Percentiles rank a stretch among this genome's conserved stretches.
These are phyloP conservation scores for Dissoconium aciculare DNA, from an alignment of 2,329 filamentous ascomycete genomes.

Conservation along the genomic window DNA sequence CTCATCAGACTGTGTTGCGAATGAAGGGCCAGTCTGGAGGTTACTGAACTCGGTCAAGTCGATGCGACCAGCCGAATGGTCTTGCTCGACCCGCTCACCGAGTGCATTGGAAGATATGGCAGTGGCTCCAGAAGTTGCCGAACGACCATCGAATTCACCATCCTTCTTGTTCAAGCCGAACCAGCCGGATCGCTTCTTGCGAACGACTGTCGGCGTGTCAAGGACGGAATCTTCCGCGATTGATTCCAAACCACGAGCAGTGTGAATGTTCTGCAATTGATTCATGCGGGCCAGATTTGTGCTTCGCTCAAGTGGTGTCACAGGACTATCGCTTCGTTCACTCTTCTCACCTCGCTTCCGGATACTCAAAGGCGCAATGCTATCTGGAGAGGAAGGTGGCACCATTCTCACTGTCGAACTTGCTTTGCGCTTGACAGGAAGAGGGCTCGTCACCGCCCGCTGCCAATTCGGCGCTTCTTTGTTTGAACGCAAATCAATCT, in stretches of 20 bases:
- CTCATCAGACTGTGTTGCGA: conserved; percentile 26
- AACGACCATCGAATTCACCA: conserved; percentile 7
- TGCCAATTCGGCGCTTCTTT: conserved; percentile 25
- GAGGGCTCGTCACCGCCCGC: conserved; percentile 30
- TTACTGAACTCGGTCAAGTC: too few relatives aligned
- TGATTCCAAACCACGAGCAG: conserved; percentile 12
- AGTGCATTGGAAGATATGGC: conserved; percentile 3
- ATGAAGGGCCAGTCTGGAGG: conserved; percentile 20
- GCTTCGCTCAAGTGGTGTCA: too few relatives aligned
- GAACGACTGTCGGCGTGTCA: conserved; percentile 12
- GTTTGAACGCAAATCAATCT: conserved; percentile 23
- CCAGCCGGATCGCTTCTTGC: conserved; percentile 35
- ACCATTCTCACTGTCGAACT: conserved; percentile 42
- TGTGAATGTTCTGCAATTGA: too few relatives aligned
- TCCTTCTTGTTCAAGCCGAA: conserved; percentile 25
- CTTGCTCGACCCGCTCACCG: conserved; percentile 9
- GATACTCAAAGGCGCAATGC: conserved; percentile 40
- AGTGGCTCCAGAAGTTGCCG: conserved; percentile 3
- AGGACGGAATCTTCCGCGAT: conserved; percentile 19
- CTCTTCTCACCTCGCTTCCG: too few relatives aligned
- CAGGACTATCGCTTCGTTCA: too few relatives aligned
- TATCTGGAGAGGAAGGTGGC: conserved; percentile 34
- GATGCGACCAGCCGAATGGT: conserved; percentile 14
- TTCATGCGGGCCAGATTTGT: too few relatives aligned
- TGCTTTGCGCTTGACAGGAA: conserved; percentile 21